phyloP scores from a whole-genome alignment of 1,139 yeast genomes.

The Magnusiomyces suaveolens region DNA sequence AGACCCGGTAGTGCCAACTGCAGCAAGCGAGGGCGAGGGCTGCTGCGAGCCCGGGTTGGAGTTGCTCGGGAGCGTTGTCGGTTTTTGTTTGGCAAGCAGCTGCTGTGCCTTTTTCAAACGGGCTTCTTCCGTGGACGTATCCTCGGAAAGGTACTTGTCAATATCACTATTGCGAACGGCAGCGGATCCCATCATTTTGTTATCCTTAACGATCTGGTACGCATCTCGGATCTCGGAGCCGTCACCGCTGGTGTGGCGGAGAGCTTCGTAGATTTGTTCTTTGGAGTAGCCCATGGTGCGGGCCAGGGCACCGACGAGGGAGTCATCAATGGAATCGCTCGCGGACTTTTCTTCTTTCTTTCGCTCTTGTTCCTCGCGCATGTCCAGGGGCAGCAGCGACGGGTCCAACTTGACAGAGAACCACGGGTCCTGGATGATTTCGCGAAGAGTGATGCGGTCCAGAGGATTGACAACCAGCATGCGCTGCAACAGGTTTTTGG shows the following conservation, averaged over 20 bases:
- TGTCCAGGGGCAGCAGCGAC: constrained; percentile 61
- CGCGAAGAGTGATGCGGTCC: constrained; percentile 89
- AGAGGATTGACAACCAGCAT: constrained; percentile 96
- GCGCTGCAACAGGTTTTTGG: constrained; percentile 72
- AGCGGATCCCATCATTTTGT: constrained; percentile 42
- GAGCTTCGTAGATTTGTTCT: constrained; percentile 74
- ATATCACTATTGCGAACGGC: constrained; percentile 25
- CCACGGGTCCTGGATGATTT: constrained; percentile 95
- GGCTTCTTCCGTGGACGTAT: constrained; percentile 16
- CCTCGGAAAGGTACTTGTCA: constrained; percentile 28
- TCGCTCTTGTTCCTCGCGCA: constrained; percentile 27
- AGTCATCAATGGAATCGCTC: constrained; percentile 55
- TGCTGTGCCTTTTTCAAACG: constrained; percentile 6
- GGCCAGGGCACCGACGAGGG: constrained; percentile 66
- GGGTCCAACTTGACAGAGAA: constrained; percentile 76
- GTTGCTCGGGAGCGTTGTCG: not conserved
- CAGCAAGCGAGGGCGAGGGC: not conserved
- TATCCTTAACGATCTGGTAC: constrained; percentile 78
- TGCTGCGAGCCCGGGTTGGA: constrained; percentile 7
- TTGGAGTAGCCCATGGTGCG: constrained; percentile 89
- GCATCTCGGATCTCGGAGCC: constrained; percentile 83
- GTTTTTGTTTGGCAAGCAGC: constrained; percentile 3
- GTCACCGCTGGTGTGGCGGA: constrained; percentile 41
- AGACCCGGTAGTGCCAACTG: constrained; percentile 9
- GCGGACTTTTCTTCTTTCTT: constrained; percentile 26